Conservation (phyloP, 306 rosid species). For the Trifolium dubium region DNA sequence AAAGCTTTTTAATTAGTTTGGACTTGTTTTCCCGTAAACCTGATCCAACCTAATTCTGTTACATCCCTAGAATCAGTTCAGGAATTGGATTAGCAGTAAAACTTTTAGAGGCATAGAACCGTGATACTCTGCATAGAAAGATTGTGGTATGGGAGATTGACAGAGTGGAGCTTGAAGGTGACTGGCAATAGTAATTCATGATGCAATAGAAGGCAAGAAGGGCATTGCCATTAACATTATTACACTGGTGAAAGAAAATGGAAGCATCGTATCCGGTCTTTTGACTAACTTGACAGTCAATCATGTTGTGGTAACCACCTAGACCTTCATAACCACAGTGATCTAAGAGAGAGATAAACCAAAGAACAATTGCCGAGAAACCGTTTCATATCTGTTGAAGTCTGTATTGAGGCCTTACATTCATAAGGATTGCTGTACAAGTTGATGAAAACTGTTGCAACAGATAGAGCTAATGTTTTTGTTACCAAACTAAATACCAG, state of each 20-base stretch:
- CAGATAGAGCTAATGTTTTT: conserved; percentile 1
- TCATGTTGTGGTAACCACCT: neutral
- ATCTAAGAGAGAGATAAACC: neutral
- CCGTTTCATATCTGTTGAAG: neutral
- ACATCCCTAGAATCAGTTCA: conserved; percentile 3
- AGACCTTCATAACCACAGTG: neutral
- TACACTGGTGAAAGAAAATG: neutral
- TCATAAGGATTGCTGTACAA: neutral
- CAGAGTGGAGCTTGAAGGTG: neutral
- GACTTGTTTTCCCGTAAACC: neutral
- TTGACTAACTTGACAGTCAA: neutral
- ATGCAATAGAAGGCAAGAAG: neutral
- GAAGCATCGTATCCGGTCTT: neutral
- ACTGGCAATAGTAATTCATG: neutral
- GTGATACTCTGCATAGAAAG: neutral
- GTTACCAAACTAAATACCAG: conserved; percentile 7
- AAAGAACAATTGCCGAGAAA: neutral
- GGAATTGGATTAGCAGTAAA: neutral
- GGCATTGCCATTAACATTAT: neutral
- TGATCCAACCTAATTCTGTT: no score
- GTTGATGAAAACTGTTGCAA: neutral
- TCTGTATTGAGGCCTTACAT: neutral
- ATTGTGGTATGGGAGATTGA: conserved; percentile 1
- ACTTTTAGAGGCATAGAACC: neutral
- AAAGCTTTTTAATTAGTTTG: no score